phyloP scores from a whole-genome alignment of 1,284 basidiomycete species.

The Golubevia sp. region DNA sequence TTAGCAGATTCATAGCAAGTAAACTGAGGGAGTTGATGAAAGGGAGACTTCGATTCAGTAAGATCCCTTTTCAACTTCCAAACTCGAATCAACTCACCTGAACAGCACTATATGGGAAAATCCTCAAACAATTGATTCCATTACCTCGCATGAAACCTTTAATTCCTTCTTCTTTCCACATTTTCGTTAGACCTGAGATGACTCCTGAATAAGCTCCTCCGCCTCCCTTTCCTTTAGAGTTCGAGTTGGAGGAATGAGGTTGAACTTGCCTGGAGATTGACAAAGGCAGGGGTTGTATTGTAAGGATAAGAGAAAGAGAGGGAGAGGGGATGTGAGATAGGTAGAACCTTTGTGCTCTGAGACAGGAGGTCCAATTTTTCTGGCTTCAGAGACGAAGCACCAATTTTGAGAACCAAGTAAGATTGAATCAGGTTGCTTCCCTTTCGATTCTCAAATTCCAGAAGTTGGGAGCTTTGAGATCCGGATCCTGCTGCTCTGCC shows the following conservation, averaged over 20 bases:
- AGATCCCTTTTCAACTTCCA: neutral
- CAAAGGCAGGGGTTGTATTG: too few species aligned
- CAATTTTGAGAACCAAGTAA: too few species aligned
- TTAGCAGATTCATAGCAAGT: too few species aligned
- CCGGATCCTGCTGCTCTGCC: too few species aligned
- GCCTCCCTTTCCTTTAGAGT: neutral
- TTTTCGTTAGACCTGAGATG: constrained; percentile 62
- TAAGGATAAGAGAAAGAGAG: too few species aligned
- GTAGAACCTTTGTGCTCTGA: too few species aligned
- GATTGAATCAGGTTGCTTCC: too few species aligned
- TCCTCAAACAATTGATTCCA: constrained; percentile 89
- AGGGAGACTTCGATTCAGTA: too few species aligned
- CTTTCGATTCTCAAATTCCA: too few species aligned
- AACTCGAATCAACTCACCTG: neutral
- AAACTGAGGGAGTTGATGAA: too few species aligned
- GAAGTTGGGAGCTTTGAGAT: too few species aligned
- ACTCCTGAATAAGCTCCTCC: constrained; percentile 51
- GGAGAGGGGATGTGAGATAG: neutral
- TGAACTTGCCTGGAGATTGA: constrained; percentile 42
- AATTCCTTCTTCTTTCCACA: constrained; percentile 92
- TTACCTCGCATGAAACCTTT: constrained; percentile 82
- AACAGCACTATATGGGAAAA: constrained; percentile 66
- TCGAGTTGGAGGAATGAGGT: constrained; percentile 21
- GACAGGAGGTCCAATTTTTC: constrained; percentile 79
- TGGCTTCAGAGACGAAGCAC: constrained; percentile 49